Evolutionary conservation across 176 grass and related monocot species (phyloP), one percentile per base, ranked within the genome.

Genomic region (Coix lacrymajobi): DNA sequence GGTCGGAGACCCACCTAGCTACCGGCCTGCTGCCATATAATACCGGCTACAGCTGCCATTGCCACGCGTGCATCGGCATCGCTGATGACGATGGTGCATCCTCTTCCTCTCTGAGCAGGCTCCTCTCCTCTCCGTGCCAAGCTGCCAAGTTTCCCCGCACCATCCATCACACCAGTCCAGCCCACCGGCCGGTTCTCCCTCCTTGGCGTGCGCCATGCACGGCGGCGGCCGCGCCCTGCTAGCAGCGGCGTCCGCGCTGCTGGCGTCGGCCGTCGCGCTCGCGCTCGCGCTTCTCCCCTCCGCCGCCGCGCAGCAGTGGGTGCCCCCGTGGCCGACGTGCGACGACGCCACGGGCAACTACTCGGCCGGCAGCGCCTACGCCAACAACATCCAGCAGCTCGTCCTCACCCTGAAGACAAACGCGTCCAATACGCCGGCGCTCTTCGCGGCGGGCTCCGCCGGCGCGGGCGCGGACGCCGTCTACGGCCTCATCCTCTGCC

Each of bases 401-500:
- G 62, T 88, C 66, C 0, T 5, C 31, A 19, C 0, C 1, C 87
- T 95, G 75, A 19, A 13, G 1, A 0, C 3, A 16, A 76, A 66
- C 51, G 77, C 85, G 37, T 40, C 52, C 34, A 2, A 30, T 38
- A 81, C 70, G n/a, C 22, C 51, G 5, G 0, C 44, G 1, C 85
- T 80, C 62, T 95, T 81, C 75, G 54, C 73, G 7, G n/a, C 57
- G 19, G 78, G 33, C 11, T 69, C 63, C 61, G 7, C 3, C 31
- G 81, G 77, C 29, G 2, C 17, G 11, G 20, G 36, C 13, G 29
- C 81, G 0, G 46, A 81, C 64, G 31, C 77, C 48, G 73, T 88
- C 15, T 89, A 73, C 30, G 89, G 81, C 52, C 66, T 95, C 36
- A 32, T 75, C 0, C 80, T 92, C 56, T 96, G 93, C 80, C 85